Percentiles rank a stretch among this genome's conserved stretches.
Conservation (phyloP, 2,329 filamentous ascomycete genomes). For the Zymoseptoria crescenta region DNA sequence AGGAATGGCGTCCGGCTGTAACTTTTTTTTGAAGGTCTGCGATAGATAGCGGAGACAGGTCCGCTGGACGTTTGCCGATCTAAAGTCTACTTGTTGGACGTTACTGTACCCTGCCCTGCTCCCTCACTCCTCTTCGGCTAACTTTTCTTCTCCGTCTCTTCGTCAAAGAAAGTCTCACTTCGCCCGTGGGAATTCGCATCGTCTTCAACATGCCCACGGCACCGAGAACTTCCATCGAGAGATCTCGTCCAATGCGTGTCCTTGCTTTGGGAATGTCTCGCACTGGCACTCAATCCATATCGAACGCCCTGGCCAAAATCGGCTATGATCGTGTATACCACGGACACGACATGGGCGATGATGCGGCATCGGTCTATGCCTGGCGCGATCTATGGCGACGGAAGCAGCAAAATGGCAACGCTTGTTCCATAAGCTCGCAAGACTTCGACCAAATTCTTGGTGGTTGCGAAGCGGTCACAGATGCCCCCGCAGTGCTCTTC, state of each 20-base stretch:
- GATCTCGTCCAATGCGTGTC: slow-evolving; percentile 14
- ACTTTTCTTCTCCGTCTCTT: neutral
- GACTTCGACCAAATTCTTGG: slow-evolving; percentile 11
- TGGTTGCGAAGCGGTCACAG: slow-evolving; percentile 5
- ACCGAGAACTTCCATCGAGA: neutral
- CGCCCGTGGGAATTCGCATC: neutral
- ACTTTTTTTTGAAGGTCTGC: neutral
- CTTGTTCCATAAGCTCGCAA: neutral
- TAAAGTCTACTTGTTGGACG: neutral
- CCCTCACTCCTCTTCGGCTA: neutral
- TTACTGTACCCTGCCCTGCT: too few relatives aligned
- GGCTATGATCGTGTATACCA: slow-evolving; percentile 19
- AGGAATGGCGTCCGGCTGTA: neutral
- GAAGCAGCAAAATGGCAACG: slow-evolving; percentile 7
- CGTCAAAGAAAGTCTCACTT: too few relatives aligned
- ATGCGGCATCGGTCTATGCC: slow-evolving; percentile 9
- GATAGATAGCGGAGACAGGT: neutral
- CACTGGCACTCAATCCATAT: slow-evolving; percentile 21
- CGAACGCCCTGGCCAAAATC: slow-evolving; percentile 12
- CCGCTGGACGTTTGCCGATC: neutral
- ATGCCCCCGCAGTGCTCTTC: slow-evolving; percentile 17
- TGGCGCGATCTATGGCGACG: slow-evolving; percentile 9
- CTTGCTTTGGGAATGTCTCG: slow-evolving; percentile 18
- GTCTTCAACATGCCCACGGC: slow-evolving; percentile 29
- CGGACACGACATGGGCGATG: slow-evolving; percentile 12